Evolutionary conservation across 352 stramenopile species (phyloP).

Genomic region (Phytopythium vexans): DNA sequence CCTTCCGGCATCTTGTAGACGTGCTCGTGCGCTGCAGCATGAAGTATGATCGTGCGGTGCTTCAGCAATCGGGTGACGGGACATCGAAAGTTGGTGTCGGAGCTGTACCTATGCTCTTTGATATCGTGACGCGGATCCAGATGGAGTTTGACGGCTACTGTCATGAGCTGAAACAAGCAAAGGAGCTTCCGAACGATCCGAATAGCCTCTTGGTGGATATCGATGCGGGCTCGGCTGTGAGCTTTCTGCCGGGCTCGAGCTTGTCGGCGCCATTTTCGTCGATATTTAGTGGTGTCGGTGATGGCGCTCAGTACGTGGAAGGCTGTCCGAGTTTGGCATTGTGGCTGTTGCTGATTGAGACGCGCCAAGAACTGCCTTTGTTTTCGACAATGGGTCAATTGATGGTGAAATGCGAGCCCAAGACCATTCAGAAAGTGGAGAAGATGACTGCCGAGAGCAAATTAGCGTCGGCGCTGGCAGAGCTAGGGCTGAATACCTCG

Average conservation of each 20-base stretch:
- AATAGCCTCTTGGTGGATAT: slow-evolving; percentile 33
- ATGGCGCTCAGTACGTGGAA: slow-evolving; percentile 62
- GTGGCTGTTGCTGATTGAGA: slow-evolving; percentile 71
- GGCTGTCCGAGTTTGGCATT: slow-evolving; percentile 63
- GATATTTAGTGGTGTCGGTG: slow-evolving; percentile 58
- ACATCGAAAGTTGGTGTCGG: neutral
- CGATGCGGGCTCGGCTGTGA: slow-evolving; percentile 32
- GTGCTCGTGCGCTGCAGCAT: slow-evolving; percentile 68
- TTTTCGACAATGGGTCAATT: slow-evolving; percentile 63
- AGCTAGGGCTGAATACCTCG: slow-evolving; percentile 24
- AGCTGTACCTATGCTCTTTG: slow-evolving; percentile 22
- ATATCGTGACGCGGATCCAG: slow-evolving; percentile 35
- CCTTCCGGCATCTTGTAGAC: slow-evolving; percentile 63
- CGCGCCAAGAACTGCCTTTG: slow-evolving; percentile 67
- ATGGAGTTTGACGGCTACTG: slow-evolving; percentile 35
- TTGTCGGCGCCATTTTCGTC: slow-evolving; percentile 49
- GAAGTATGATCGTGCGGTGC: slow-evolving; percentile 17
- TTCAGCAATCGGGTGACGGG: neutral
- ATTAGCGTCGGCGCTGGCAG: slow-evolving; percentile 37
- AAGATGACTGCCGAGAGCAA: slow-evolving; percentile 70
- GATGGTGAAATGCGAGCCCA: slow-evolving; percentile 73
- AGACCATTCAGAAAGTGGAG: slow-evolving; percentile 75
- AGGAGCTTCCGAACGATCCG: slow-evolving; percentile 22
- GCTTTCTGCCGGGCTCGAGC: slow-evolving; percentile 53
- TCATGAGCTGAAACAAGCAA: slow-evolving; percentile 21